A percentile compares a stretch with the other conserved stretches of the same genome.
phyloP scores from a whole-genome alignment of 345 rosid species.

The Triadica sebifera region DNA sequence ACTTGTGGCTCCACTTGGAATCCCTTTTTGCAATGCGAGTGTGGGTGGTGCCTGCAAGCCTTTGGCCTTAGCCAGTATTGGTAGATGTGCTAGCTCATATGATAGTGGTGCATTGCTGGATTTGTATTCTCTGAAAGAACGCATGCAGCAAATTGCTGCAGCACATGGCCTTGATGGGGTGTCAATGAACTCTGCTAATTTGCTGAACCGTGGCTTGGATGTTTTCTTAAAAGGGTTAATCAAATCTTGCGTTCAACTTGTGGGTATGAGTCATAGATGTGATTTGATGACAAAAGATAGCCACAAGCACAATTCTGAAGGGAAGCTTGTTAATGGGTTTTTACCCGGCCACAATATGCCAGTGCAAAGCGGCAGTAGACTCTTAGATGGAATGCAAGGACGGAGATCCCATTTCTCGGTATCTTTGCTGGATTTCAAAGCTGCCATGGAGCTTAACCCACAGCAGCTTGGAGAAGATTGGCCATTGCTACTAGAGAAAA shows the following conservation, averaged over 20 bases:
- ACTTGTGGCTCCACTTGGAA: conserved; percentile 43
- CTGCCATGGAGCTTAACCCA: conserved; percentile 47
- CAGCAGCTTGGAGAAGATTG: conserved; percentile 52
- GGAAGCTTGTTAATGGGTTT: conserved; percentile 31
- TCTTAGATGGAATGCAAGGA: conserved; percentile 24
- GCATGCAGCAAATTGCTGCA: conserved; percentile 40
- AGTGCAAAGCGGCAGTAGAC: conserved; percentile 9
- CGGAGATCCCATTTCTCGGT: conserved; percentile 16
- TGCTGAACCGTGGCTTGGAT: conserved; percentile 41
- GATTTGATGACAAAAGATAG: conserved; percentile 18
- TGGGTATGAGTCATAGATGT: conserved; percentile 24
- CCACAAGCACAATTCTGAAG: conserved; percentile 25
- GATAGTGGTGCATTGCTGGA: conserved; percentile 39
- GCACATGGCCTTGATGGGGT: conserved; percentile 45
- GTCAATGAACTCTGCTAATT: conserved; percentile 40
- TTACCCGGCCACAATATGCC: conserved; percentile 28
- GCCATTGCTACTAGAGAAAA: conserved; percentile 51
- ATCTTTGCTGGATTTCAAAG: conserved; percentile 39
- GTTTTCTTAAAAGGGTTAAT: conserved; percentile 42
- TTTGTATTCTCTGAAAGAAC: conserved; percentile 33
- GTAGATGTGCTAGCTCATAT: conserved; percentile 22
- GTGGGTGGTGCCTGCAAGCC: conserved; percentile 28
- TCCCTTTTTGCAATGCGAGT: conserved; percentile 33
- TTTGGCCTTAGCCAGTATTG: conserved; percentile 12
- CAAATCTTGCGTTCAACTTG: conserved; percentile 42